Evolutionary conservation across 2,329 filamentous ascomycete species (phyloP), one percentile per base, ranked within the genome.

Genomic region (Helicocarpus griseus): DNA sequence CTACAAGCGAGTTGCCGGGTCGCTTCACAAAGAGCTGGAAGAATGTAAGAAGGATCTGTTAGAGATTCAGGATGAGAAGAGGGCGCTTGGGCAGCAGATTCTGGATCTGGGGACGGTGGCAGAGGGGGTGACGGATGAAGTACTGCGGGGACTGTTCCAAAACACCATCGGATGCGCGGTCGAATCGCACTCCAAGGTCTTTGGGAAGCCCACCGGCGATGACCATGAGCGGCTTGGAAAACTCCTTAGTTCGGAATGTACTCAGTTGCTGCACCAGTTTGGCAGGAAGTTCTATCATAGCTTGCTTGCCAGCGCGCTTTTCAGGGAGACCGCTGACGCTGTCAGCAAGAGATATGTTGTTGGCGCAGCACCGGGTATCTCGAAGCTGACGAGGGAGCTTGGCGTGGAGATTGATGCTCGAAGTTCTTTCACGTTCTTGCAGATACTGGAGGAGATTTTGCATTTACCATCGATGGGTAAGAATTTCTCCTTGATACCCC

Each of bases 21-120:
- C 29, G n/a, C 22, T 47, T 13, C 29, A 38, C n/a, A 47, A 36
- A 36, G 45, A 47, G 21, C 13, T 47, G 31, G 45, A 35, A n/a
- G 45, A 47, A 13, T 47, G 45, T 13, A 47, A 47, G 45, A 36
- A 47, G 21, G 45, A 47, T 24, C 45, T 47, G 19, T 47, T 26
- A 21, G 19, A 24, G 8, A 31, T 31, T 11, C 19, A 47, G n/a
- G 45, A 47, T 14, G 45, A 47, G 31, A 47, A 47, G 45, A 47
- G 36, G 31, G 45, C 19, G 31, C 29, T 47, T n/a, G 45, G 45
- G 11, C 45, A 47, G 22, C 45, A 47, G 31, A 47, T 47, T 11
- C 45, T 47, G 21, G 45, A 47, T 8, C 31, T 47, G 11, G 45
- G 45, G 17, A 47, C 45, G 17, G 45, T 47, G 31, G 45, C 45